Conservation (phyloP, 306 rosid genomes). For the Citrullus colocynthis region DNA sequence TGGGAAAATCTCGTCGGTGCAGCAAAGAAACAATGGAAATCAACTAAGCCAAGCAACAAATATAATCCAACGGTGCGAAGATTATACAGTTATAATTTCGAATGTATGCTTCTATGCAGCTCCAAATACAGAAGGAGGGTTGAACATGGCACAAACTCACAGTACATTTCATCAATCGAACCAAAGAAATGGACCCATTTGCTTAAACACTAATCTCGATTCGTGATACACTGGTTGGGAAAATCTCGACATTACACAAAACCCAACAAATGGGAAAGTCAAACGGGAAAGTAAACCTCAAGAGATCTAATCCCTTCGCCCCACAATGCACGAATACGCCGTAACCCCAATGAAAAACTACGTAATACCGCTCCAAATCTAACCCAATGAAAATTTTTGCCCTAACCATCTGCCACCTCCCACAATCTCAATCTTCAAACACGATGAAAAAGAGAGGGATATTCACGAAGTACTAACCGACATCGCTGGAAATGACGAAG, state of each 20-base stretch:
- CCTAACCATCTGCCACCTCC: background rate
- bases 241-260: background rate
- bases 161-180: background rate
- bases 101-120: background rate
- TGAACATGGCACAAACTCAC: background rate
- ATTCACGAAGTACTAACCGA: constrained; percentile 3
- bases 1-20: background rate
- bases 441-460: background rate
- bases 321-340: background rate
- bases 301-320: constrained; percentile 1
- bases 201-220: background rate
- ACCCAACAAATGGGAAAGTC: background rate
- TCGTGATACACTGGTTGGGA: background rate
- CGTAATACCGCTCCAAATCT: background rate
- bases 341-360: background rate
- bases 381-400: background rate
- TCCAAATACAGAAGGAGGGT: background rate
- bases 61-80: background rate
- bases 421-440: constrained; percentile 1
- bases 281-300: background rate
- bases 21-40: background rate
- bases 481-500: constrained; percentile 3
- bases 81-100: background rate
- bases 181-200: background rate
- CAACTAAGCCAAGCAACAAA: background rate